Conservation (phyloP, 345 rosid genomes). For the Syzygium jambos region DNA sequence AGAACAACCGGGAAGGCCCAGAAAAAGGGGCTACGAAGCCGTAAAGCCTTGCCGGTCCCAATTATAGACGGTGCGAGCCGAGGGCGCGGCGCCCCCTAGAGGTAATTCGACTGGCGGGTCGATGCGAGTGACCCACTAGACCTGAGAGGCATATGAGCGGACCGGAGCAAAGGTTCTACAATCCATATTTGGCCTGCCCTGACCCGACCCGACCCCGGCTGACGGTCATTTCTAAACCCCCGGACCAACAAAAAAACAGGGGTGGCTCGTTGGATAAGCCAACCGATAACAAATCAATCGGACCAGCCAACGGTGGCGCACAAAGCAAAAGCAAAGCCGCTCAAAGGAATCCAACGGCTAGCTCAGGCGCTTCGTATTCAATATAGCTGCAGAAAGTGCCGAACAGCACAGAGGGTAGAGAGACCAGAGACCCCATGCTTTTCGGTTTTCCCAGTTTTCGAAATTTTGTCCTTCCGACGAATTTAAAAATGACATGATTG, state of each 20-base stretch:
- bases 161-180: not conserved
- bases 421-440: not conserved
- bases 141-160: not conserved
- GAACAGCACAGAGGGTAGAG: not conserved
- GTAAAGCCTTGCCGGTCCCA: not conserved
- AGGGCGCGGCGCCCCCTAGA: not conserved
- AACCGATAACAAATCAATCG: not conserved
- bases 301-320: not conserved
- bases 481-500: not conserved
- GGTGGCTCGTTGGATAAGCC: not conserved
- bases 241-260: not conserved
- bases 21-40: not conserved
- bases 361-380: not conserved
- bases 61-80: not conserved
- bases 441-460: not conserved
- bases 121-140: not conserved
- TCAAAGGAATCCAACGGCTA: not conserved
- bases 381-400: not conserved
- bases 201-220: not conserved
- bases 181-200: not conserved
- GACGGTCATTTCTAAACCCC: not conserved
- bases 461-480: not conserved
- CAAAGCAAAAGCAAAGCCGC: not conserved
- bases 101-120: not conserved
- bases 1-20: not conserved